Percentiles rank a stretch among this genome's conserved stretches.
phyloP scores from a whole-genome alignment of 2,329 filamentous ascomycete species.

The Colletotrichum musicola region DNA sequence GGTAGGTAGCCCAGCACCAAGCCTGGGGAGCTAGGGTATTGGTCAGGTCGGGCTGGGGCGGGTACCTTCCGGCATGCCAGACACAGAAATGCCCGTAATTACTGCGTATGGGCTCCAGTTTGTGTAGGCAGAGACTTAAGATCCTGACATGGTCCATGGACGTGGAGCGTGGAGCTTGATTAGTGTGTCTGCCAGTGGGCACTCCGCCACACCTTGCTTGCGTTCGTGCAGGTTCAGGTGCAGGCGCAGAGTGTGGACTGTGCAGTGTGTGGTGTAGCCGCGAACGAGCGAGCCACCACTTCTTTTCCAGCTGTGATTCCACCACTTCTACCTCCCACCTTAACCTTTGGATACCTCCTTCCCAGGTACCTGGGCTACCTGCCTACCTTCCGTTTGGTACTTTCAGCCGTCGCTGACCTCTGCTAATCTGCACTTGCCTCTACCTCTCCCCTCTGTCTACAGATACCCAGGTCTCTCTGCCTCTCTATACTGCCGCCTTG shows the following conservation, averaged over 20 bases:
- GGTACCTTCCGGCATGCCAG: constrained; percentile 27
- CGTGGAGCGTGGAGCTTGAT: constrained; percentile 8
- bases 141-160: constrained; percentile 18
- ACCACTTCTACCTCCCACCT: constrained; percentile 2
- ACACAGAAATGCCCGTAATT: background rate
- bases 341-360: too few relatives aligned
- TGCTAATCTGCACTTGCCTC: background rate
- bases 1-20: background rate
- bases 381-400: background rate
- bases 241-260: background rate
- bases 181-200: constrained; percentile 9
- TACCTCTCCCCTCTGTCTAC: background rate
- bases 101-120: background rate
- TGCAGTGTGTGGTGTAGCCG: background rate
- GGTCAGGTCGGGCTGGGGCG: constrained; percentile 8
- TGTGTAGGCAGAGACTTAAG: constrained; percentile 32
- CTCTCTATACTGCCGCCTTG: background rate
- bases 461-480: background rate
- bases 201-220: constrained; percentile 31
- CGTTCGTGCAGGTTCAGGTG: constrained; percentile 13
- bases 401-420: constrained; percentile 2
- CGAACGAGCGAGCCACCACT: constrained; percentile 20
- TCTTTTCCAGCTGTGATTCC: constrained; percentile 17
- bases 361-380: too few relatives aligned
- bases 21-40: constrained; percentile 1